phyloP scores from a whole-genome alignment of 306 rosid genomes.

The Sechiopsis laciniata region DNA sequence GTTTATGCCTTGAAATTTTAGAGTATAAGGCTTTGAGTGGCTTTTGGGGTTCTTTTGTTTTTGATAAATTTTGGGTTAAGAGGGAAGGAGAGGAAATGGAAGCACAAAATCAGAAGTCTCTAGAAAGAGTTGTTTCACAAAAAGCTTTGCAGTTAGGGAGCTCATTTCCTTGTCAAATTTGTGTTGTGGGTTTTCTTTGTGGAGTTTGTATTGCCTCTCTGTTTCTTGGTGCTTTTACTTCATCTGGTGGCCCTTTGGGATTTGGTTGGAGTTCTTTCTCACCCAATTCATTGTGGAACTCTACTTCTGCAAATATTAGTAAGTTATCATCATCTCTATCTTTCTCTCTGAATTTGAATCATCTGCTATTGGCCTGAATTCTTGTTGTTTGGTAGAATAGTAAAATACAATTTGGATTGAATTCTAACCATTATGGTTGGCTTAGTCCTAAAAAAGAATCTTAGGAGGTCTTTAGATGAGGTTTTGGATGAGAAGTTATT shows the following conservation, averaged over 20 bases:
- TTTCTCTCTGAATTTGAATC: neutral
- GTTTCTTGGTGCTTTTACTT: constrained; percentile 69
- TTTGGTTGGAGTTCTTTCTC: constrained; percentile 50
- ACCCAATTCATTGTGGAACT: constrained; percentile 33
- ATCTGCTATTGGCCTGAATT: neutral
- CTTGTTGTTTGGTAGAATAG: neutral
- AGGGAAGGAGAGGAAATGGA: constrained; percentile 40
- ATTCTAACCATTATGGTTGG: too few species aligned
- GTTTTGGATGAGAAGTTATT: too few species aligned
- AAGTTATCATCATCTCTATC: constrained; percentile 23
- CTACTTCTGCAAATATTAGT: constrained; percentile 46
- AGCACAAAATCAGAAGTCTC: constrained; percentile 42
- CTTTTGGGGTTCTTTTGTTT: neutral
- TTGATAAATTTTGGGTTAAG: neutral
- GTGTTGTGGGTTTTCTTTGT: constrained; percentile 81
- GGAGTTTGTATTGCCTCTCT: constrained; percentile 75
- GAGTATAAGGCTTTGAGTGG: constrained; percentile 21
- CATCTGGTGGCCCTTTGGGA: constrained; percentile 49
- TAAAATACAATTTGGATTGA: constrained; percentile 1
- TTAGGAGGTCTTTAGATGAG: too few species aligned
- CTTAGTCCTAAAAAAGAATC: too few species aligned
- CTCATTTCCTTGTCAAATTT: constrained; percentile 76
- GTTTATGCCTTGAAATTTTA: constrained; percentile 4
- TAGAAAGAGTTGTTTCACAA: constrained; percentile 76
- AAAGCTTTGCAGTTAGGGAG: constrained; percentile 77